Percentiles rank a stretch among this genome's conserved stretches.
phyloP scores from a whole-genome alignment of 129 eudicot genomes.

The Lactuca sativa region DNA sequence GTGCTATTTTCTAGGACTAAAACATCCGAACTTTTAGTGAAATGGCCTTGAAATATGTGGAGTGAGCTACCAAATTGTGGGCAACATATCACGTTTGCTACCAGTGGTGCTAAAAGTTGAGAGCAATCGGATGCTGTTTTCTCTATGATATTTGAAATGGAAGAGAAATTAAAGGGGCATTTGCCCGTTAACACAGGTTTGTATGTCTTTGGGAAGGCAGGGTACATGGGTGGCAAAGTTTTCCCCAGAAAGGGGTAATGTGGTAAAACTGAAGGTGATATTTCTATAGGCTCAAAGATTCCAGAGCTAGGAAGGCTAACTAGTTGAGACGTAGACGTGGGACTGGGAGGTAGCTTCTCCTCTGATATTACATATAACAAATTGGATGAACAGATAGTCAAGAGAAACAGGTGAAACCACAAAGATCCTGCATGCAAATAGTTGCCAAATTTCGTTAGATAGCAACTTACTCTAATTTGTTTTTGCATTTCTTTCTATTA shows the following conservation, averaged over 20 bases:
- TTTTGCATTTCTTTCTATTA: too few relatives aligned
- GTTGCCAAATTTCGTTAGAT: constrained; percentile 6
- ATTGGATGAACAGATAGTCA: constrained; percentile 42
- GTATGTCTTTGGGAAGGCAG: constrained; percentile 69
- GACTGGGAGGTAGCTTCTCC: constrained; percentile 17
- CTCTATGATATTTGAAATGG: constrained; percentile 62
- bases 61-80: constrained; percentile 82
- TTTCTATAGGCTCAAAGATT: constrained; percentile 71
- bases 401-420: constrained; percentile 44
- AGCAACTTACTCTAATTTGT: not conserved
- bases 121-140: constrained; percentile 85
- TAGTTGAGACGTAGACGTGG: constrained; percentile 45
- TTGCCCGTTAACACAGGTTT: constrained; percentile 79
- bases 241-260: constrained; percentile 53
- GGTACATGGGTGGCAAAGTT: constrained; percentile 73
- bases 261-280: constrained; percentile 87
- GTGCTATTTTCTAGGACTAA: constrained; percentile 58
- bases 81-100: constrained; percentile 89
- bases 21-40: constrained; percentile 52
- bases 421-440: constrained; percentile 64
- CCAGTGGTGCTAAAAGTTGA: constrained; percentile 61
- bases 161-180: constrained; percentile 91
- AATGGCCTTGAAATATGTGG: constrained; percentile 77
- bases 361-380: constrained; percentile 42
- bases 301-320: constrained; percentile 63